Percentiles rank a stretch among this genome's conserved stretches.
Evolutionary conservation across 2,329 filamentous ascomycete genomes (phyloP).

Genomic region (Phialemoniopsis sp.): DNA sequence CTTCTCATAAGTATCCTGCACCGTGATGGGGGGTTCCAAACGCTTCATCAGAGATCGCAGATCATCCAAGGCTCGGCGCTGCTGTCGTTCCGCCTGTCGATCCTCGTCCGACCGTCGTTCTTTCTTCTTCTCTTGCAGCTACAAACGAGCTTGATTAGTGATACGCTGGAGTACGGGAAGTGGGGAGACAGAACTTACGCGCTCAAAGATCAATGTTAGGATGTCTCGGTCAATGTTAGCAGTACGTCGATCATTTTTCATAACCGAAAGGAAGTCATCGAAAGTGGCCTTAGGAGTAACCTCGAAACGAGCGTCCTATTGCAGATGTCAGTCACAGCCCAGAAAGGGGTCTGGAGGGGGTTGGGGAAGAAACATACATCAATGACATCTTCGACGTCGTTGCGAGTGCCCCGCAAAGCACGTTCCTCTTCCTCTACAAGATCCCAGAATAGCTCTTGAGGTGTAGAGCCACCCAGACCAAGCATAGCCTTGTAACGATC

Average conservation of each 20-base stretch:
- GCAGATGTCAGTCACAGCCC: conserved; percentile 27
- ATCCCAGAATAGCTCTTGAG: conserved; percentile 95
- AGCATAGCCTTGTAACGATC: conserved; percentile 79
- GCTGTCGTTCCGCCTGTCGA: conserved; percentile 77
- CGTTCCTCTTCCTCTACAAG: conserved; percentile 90
- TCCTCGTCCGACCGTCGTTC: conserved; percentile 80
- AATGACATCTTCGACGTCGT: conserved; percentile 82
- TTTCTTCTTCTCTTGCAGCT: conserved; percentile 87
- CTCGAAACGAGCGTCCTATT: conserved; percentile 84
- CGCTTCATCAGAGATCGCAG: conserved; percentile 85
- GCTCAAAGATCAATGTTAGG: conserved; percentile 77
- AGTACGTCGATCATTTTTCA: conserved; percentile 84
- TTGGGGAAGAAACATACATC: conserved; percentile 57
- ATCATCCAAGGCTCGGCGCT: conserved; percentile 79
- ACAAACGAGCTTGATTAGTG: background rate
- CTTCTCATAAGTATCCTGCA: conserved; percentile 84
- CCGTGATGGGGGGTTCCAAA: conserved; percentile 75
- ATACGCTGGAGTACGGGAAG: conserved; percentile 2
- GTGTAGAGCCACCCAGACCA: conserved; percentile 78
- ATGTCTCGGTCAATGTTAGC: conserved; percentile 80
- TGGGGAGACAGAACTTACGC: conserved; percentile 42
- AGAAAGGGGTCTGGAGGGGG: background rate
- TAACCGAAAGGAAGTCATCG: conserved; percentile 79
- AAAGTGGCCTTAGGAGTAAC: conserved; percentile 81
- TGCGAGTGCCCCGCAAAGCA: conserved; percentile 73